Evolutionary conservation across 352 stramenopile species (phyloP), one percentile per base, ranked within the genome.

Genomic region (Phytophthora citrophthora): DNA sequence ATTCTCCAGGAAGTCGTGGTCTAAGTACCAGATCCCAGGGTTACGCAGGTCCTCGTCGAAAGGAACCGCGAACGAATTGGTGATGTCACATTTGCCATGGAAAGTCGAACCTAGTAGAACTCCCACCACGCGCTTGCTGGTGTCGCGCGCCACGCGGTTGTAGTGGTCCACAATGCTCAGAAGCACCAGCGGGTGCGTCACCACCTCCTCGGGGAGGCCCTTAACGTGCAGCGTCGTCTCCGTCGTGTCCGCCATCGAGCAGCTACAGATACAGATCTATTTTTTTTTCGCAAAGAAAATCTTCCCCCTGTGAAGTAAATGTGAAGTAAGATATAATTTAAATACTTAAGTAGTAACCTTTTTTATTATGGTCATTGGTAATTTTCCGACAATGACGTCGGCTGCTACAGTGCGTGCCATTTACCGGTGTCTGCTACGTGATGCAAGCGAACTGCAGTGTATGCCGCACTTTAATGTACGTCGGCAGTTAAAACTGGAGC

Each of bases 101-200:
- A 91, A 95, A 8, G 92, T 97, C 31, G 88, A 97, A 24, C 98
- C 98, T 40, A 99, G 88, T 51, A 99, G 78, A 24, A 99, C 96
- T 50, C 97, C 97, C 6, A 99, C 97, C n/a, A 99, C 97, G 47
- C 98, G 91, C 79, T 99, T 99, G 68, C 93, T 97, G 36, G 97
- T 99, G 72, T 99, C 97, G 51, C 96, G 97, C 6, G 97, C 97
- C 36, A 99, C 96, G 64, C 98, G 93, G 74, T 99, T 99, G 86
- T 99, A 99, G 78, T 99, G 98, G 84, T 99, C 98, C 46, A 98
- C 97, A 48, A 98, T 98, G 64, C 91, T 98, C 48, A 99, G 84
- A 20, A 99, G 85, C 50, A 99, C 97, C n/a, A 99, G 84, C 31
- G 98, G 98, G 77, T 99, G 97, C 43, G 98, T 97, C 61, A 99